These are phyloP conservation scores for Coniochaeta hoffmannii DNA, from an alignment of 2,329 filamentous ascomycete genomes.

Conservation along the genomic window DNA sequence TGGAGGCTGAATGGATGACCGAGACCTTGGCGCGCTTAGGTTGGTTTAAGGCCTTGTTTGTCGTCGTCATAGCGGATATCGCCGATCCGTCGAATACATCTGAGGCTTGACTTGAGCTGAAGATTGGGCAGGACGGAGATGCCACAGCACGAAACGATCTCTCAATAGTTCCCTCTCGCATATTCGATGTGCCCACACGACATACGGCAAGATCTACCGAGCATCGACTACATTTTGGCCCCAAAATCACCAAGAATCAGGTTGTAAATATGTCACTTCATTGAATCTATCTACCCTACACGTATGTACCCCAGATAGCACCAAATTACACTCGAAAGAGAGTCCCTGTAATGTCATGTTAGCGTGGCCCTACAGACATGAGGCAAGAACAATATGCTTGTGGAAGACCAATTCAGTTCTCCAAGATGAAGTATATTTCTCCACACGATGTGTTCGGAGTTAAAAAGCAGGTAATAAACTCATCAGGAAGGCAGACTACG, in stretches of 20 bases:
- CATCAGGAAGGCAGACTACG: neutral
- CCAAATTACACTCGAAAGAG: neutral
- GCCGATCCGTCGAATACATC: neutral
- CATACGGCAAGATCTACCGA: too few relatives aligned
- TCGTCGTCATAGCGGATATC: neutral
- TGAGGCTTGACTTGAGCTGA: neutral
- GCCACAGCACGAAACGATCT: too few relatives aligned
- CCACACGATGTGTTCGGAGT: conserved; percentile 49
- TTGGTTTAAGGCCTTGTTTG: too few relatives aligned
- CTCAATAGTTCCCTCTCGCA: too few relatives aligned
- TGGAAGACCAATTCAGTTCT: conserved; percentile 44
- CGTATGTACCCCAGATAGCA: too few relatives aligned
- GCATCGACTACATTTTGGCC: too few relatives aligned
- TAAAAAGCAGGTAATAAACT: conserved; percentile 30
- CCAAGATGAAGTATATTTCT: conserved; percentile 51
- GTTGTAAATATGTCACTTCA: too few relatives aligned
- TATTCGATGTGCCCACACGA: too few relatives aligned
- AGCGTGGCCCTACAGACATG: neutral
- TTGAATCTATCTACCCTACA: too few relatives aligned
- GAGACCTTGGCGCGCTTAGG: neutral
- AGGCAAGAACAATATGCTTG: conserved; percentile 12
- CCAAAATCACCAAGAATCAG: too few relatives aligned
- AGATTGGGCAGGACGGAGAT: too few relatives aligned
- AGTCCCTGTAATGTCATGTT: neutral
- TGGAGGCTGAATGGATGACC: neutral